phyloP scores from a whole-genome alignment of 1,284 basidiomycete species.

The Cerrena zonata region DNA sequence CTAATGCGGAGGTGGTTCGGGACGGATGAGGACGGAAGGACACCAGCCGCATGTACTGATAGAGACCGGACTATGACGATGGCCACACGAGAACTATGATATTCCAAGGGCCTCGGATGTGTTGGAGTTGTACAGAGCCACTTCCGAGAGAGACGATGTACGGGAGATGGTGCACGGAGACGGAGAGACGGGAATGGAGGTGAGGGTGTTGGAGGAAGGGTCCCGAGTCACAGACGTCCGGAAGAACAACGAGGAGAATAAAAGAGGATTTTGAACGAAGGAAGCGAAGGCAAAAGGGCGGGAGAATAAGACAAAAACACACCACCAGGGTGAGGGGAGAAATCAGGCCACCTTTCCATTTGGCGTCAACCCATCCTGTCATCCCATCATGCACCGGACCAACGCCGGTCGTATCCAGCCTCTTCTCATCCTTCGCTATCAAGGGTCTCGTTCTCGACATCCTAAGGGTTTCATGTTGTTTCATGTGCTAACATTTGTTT shows the following conservation, averaged over 20 bases:
- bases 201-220: background rate
- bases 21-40: background rate
- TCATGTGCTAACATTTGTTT: too few relatives aligned
- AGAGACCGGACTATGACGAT: background rate
- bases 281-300: background rate
- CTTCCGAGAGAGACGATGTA: background rate
- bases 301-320: background rate
- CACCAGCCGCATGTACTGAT: background rate
- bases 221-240: background rate
- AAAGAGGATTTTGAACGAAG: background rate
- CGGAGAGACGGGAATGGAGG: background rate
- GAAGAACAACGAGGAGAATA: background rate
- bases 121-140: background rate
- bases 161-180: background rate
- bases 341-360: slow-evolving; percentile 5
- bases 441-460: too few relatives aligned
- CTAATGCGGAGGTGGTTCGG: background rate
- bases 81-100: too few relatives aligned
- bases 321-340: slow-evolving; percentile 9
- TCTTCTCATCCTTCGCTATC: too few relatives aligned
- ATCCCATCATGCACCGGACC: background rate
- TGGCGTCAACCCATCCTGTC: background rate
- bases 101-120: too few relatives aligned
- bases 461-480: too few relatives aligned
- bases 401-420: background rate